Base-by-base conservation (phyloP, 805 yeast genomes). In the Peterozyma toletana region DNA sequence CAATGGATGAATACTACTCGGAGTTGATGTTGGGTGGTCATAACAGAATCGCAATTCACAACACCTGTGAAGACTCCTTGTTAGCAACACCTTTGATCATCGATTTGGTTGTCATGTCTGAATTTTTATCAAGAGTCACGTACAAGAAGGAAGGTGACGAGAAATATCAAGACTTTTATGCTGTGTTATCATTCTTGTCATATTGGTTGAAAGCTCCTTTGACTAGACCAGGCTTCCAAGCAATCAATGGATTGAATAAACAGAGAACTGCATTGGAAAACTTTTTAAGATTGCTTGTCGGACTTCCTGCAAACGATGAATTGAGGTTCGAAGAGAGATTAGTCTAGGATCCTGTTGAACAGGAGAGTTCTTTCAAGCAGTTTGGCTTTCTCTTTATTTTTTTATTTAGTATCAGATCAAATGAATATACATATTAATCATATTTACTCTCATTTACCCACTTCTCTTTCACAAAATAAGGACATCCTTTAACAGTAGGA, bases 11-110 rank as follows among this genome's bases (percentile, higher is more conserved):
- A 70, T 90, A 90, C 70, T 88, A 91, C 71, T 84, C 95, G 45
- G 97, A 90, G 67, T 80, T 90, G 60, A 91, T 90, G 97, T 76
- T 90, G 56, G 98, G 98, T 49, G 98, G 98, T 38, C 96, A 90
- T 70, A 91, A 90, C 71, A 84, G 93, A 61, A 85, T 90, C 53
- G 81, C 95, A 39, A 84, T 91, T 59, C 96, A 90, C 69, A 90
- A 91, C 62, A 96, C 91, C 36, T 90, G 98, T 67, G 98, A 90
- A 68, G 98, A 90, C 64, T 89, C 96, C 3, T 72, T 90, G 56
- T 75, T 90, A 62, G 98, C 98, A 15, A 86, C 96, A 21, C 97
- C 98, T 40, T 75, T 90, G 63, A 91, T 90, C 63, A 84, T 90
- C 54, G 98, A 90, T 64, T 74, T 90, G 64, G 85, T 88, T 40